These are phyloP conservation scores for Vanderwaltozyma tropicalis DNA, from an alignment of 805 yeast species.

Conservation along the genomic window DNA sequence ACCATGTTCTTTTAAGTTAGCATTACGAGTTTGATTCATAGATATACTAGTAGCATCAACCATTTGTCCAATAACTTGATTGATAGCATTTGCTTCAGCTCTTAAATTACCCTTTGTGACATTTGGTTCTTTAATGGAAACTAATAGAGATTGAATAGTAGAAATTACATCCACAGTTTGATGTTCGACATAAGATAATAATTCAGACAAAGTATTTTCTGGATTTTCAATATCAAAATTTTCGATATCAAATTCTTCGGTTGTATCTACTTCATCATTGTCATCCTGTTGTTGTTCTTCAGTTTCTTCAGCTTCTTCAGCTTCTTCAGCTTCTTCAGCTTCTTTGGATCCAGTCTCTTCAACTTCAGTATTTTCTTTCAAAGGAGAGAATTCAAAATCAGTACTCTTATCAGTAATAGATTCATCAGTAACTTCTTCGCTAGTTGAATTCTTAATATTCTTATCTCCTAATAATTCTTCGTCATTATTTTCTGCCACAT, in stretches of 20 bases:
- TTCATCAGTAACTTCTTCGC: too few species aligned
- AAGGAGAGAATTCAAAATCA: too few species aligned
- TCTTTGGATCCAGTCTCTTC: not conserved
- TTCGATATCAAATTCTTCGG: constrained; percentile 56
- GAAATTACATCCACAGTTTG: constrained; percentile 88
- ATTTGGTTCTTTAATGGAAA: constrained; percentile 66
- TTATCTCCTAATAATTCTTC: too few species aligned
- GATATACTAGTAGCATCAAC: constrained; percentile 78
- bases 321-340: not conserved
- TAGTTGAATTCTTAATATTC: too few species aligned
- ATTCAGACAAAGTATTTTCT: constrained; percentile 77
- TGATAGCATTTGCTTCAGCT: constrained; percentile 62
- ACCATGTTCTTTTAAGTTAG: constrained; percentile 80
- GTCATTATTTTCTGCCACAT: too few species aligned
- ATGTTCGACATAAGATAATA: constrained; percentile 78
- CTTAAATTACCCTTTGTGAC: constrained; percentile 68
- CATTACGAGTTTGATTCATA: constrained; percentile 81
- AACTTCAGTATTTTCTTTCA: constrained; percentile 1
- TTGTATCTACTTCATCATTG: constrained; percentile 9
- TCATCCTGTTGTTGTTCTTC: too few species aligned
- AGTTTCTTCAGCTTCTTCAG: constrained; percentile 2
- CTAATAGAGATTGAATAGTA: constrained; percentile 73
- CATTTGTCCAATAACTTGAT: constrained; percentile 74
- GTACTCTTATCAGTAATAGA: too few species aligned
- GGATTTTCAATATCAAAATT: constrained; percentile 77